Evolutionary conservation across 2,329 filamentous ascomycete genomes (phyloP).

Genomic region (Claviceps monticola): DNA sequence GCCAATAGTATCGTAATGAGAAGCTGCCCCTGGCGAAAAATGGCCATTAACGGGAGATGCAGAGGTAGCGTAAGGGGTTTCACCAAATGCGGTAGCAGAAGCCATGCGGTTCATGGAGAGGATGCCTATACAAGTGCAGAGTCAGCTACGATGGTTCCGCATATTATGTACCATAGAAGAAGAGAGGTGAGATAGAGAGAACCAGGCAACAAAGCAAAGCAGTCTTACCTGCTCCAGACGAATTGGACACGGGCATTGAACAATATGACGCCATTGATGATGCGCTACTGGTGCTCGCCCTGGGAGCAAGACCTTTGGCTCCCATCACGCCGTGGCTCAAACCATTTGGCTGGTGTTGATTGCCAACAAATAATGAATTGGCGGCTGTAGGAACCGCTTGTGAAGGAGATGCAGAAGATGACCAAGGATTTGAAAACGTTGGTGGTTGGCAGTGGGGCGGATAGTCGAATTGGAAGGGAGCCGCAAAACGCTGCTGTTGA

Average conservation of each 20-base stretch:
- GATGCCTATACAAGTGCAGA: slow-evolving; percentile 47
- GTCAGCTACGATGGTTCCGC: slow-evolving; percentile 38
- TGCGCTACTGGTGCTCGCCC: slow-evolving; percentile 44
- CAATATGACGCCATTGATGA: slow-evolving; percentile 56
- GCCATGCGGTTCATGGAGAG: slow-evolving; percentile 52
- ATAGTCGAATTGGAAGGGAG: slow-evolving; percentile 67
- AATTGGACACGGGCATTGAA: slow-evolving; percentile 52
- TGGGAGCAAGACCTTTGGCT: slow-evolving; percentile 30
- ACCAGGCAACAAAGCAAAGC: not conserved
- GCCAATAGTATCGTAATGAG: slow-evolving; percentile 62
- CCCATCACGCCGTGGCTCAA: slow-evolving; percentile 43
- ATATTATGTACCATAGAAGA: not conserved
- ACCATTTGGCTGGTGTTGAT: slow-evolving; percentile 22
- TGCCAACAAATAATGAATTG: slow-evolving; percentile 51
- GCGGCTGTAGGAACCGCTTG: slow-evolving; percentile 33
- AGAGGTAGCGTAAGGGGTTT: slow-evolving; percentile 52
- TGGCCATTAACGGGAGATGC: slow-evolving; percentile 52
- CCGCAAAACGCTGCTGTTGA: slow-evolving; percentile 60
- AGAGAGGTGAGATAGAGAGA: not conserved
- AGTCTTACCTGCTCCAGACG: slow-evolving; percentile 54
- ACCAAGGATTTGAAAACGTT: slow-evolving; percentile 91
- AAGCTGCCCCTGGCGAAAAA: slow-evolving; percentile 50
- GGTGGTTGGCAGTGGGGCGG: slow-evolving; percentile 33
- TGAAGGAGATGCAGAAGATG: slow-evolving; percentile 36
- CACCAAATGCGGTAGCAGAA: slow-evolving; percentile 53